Evolutionary conservation across 192 early-diverging fungal species (phyloP), one percentile per base, ranked within the genome.

Genomic region (Podila minutissima): DNA sequence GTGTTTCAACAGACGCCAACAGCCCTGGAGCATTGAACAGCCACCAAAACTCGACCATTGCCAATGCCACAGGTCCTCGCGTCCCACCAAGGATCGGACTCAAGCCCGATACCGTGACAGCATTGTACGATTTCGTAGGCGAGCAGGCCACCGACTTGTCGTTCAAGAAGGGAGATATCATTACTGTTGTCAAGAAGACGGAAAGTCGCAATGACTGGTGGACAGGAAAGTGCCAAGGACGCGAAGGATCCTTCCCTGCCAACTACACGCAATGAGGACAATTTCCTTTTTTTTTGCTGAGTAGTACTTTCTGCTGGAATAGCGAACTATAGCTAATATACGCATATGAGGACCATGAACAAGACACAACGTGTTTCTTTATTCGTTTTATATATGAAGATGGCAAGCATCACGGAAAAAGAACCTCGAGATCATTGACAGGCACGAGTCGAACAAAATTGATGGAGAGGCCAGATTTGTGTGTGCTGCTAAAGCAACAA

Each of bases 191-290:
- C 33, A 88, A 92, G 71, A 89, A 90, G 66, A 92, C 93, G 2
- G 88, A 89, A 2, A 86, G 86, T 35, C 86, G 82, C 38, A 92
- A 95, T 75, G 94, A 96, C 73, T 99, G 97, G 97, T 98, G 97
- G 97, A 88, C 90, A 33, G 97, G 96, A 33, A 78, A 59, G 55
- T 84, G 89, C 65, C 85, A 89, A 32, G 94, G 91, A 38, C 71
- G 67, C 51, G 84, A 82, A 50, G 96, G 95, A 13, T 83, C 78
- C 22, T 95, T 96, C 85, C 95, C 95, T 11, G 93, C 91, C 41
- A 95, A 95, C 78, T 95, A 93, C 84, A 88, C 91, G n/a, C 66
- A 83, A 19, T 70, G 74, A 69, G 38, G 15, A 50, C 22, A 9
- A 8, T 37, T 37, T n/a, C n/a, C n/a, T n/a, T n/a, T 61, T 61